phyloP scores from a whole-genome alignment of 371 early-diverging fungal genomes.

The Actinomucor elegans region DNA sequence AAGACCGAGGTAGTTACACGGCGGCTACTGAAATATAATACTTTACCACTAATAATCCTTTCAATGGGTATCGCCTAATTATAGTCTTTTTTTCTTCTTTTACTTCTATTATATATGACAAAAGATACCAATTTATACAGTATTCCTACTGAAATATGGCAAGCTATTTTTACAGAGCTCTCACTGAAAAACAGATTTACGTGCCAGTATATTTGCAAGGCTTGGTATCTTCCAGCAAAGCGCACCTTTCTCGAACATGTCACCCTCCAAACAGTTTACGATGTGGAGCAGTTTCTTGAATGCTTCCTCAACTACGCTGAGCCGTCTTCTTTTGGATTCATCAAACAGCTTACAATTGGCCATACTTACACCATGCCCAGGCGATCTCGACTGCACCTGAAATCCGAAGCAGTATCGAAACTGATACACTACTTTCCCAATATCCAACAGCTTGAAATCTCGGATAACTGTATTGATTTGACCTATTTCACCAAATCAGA shows the following conservation, averaged over 20 bases:
- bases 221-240: conserved; percentile 2
- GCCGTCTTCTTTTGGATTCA: background rate
- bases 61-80: too few species aligned
- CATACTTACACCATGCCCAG: conserved; percentile 4
- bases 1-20: too few species aligned
- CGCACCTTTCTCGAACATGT: conserved; percentile 5
- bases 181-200: background rate
- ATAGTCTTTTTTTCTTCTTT: background rate
- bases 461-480: conserved; percentile 10
- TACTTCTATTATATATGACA: background rate
- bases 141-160: conserved; percentile 14
- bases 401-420: background rate
- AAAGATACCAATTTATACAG: background rate
- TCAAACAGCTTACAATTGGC: conserved; percentile 4
- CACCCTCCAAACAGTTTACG: background rate
- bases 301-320: background rate
- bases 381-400: background rate
- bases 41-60: too few species aligned
- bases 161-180: background rate
- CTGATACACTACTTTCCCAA: conserved; percentile 1
- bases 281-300: background rate
- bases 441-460: background rate
- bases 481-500: background rate
- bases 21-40: too few species aligned
- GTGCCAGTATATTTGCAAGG: conserved; percentile 9